A percentile compares a stretch with the other conserved stretches of the same genome.
Evolutionary conservation across 148 eudicot species (phyloP).

Genomic region (Fagopyrum tataricum): DNA sequence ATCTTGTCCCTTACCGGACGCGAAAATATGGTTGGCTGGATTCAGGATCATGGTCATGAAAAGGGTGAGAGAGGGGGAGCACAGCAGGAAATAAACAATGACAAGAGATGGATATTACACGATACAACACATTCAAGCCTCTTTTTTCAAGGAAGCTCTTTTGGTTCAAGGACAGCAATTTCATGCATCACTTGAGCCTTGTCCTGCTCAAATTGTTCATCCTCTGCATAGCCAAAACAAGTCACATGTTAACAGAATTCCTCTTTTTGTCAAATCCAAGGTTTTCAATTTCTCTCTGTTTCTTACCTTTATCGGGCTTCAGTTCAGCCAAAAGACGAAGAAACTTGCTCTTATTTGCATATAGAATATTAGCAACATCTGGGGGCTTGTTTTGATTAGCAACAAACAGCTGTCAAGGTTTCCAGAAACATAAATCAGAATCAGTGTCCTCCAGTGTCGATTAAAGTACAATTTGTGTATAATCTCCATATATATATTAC

Average conservation of each 20-base stretch:
- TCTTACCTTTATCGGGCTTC: conserved; percentile 41
- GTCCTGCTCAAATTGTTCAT: conserved; percentile 36
- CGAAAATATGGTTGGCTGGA: background rate
- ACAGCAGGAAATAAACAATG: conserved; percentile 6
- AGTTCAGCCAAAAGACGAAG: conserved; percentile 42
- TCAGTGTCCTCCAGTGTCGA: background rate
- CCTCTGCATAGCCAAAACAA: conserved; percentile 30
- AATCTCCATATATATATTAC: conserved; percentile 14
- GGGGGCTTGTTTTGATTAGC: conserved; percentile 43
- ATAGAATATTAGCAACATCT: conserved; percentile 31
- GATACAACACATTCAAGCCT: background rate
- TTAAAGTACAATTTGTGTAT: background rate
- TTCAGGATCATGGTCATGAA: background rate
- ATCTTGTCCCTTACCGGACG: background rate
- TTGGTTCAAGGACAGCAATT: conserved; percentile 32
- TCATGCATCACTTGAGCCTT: conserved; percentile 41
- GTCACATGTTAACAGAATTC: background rate
- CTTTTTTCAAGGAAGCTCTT: conserved; percentile 25
- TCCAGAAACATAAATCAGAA: background rate
- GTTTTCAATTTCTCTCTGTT: background rate
- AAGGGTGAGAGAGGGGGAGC: background rate
- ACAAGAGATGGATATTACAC: background rate
- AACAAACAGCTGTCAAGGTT: conserved; percentile 31
- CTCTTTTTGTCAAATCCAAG: background rate
- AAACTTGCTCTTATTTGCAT: conserved; percentile 44